Evolutionary conservation across 202 grass and related monocot species (phyloP).

Genomic region (Panicum hallii): DNA sequence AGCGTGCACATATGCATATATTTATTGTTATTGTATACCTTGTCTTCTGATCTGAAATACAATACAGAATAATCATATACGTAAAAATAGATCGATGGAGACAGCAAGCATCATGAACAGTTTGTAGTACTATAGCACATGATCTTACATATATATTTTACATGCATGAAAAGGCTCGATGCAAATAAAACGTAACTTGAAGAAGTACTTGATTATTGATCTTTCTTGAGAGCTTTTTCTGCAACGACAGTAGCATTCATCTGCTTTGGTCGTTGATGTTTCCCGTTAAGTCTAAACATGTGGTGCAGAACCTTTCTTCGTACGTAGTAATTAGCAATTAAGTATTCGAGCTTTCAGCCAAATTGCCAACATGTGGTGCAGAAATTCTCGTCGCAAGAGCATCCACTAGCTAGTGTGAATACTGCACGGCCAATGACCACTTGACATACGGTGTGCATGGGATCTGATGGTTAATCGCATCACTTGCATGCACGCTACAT

Average conservation of each 20-base stretch:
- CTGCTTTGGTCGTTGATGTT: not conserved
- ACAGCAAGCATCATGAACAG: too few species aligned
- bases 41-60: not conserved
- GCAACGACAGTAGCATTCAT: not conserved
- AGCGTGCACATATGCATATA: too few species aligned
- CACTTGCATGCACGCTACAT: not conserved
- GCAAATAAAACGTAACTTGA: not conserved
- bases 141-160: not conserved
- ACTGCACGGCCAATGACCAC: not conserved
- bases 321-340: not conserved
- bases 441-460: not conserved
- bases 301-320: not conserved
- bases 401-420: not conserved
- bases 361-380: constrained; percentile 28
- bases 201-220: not conserved
- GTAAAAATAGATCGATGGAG: too few species aligned
- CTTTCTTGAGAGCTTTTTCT: not conserved
- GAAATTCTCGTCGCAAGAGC: not conserved
- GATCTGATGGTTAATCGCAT: not conserved
- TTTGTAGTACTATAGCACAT: too few species aligned
- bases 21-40: too few species aligned
- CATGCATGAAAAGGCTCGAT: not conserved
- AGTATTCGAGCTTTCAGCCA: not conserved
- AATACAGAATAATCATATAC: too few species aligned
- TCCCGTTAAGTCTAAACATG: not conserved